These are phyloP conservation scores for Stephania cephalantha DNA, from an alignment of 164 flowering plant genomes.

Conservation along the genomic window DNA sequence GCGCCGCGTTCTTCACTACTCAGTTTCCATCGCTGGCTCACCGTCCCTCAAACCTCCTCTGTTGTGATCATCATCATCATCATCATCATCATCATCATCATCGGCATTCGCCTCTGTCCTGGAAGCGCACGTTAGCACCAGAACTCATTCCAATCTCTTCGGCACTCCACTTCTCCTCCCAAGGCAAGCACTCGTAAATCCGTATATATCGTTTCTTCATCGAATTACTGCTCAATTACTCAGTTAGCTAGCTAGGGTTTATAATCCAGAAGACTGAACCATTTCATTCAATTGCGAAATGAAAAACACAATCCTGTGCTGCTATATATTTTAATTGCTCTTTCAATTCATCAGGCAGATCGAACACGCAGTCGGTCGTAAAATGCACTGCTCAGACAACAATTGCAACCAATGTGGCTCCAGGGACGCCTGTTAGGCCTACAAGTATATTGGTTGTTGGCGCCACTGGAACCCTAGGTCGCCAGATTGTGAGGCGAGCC, in stretches of 20 bases:
- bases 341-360: slow-evolving; percentile 24
- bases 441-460: slow-evolving; percentile 91
- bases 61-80: background rate
- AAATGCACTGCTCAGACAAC: slow-evolving; percentile 38
- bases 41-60: slow-evolving; percentile 4
- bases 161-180: slow-evolving; percentile 4
- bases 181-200: slow-evolving; percentile 10
- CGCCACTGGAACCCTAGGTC: slow-evolving; percentile 94
- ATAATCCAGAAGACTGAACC: too few relatives aligned
- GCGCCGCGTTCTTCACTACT: slow-evolving; percentile 25
- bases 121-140: slow-evolving; percentile 29
- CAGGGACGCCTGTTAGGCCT: slow-evolving; percentile 91
- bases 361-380: slow-evolving; percentile 18
- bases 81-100: background rate
- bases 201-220: background rate
- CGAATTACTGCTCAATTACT: background rate
- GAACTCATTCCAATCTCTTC: slow-evolving; percentile 7
- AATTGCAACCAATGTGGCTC: slow-evolving; percentile 55
- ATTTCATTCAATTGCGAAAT: too few relatives aligned
- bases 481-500: slow-evolving; percentile 89
- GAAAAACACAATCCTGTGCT: too few relatives aligned
- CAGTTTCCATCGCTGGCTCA: slow-evolving; percentile 26
- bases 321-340: too few relatives aligned
- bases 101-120: slow-evolving; percentile 22
- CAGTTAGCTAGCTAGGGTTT: background rate